Evolutionary conservation across 192 early-diverging fungal genomes (phyloP).

Genomic region (Coemansia sp.): DNA sequence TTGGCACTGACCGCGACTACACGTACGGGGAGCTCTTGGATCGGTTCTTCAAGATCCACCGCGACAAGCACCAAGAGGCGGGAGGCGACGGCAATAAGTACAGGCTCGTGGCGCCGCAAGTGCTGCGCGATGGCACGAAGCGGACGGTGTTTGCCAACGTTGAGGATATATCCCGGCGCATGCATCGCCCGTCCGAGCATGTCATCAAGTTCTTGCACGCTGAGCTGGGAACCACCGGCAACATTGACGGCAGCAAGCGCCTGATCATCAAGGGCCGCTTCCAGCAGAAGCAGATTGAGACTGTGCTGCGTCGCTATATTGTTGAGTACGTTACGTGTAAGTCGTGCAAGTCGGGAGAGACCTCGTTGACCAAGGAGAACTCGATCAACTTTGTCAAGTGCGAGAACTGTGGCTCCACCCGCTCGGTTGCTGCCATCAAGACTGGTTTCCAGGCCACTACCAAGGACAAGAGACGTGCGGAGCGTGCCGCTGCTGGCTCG

Average conservation of each 20-base stretch:
- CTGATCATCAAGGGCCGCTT: slow-evolving; percentile 96
- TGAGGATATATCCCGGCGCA: slow-evolving; percentile 89
- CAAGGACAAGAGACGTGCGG: slow-evolving; percentile 41
- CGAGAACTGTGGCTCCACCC: slow-evolving; percentile 90
- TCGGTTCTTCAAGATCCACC: slow-evolving; percentile 88
- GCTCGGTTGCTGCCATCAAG: slow-evolving; percentile 95
- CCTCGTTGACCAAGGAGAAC: slow-evolving; percentile 92
- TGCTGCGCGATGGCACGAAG: slow-evolving; percentile 91
- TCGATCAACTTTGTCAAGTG: slow-evolving; percentile 96
- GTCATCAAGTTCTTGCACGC: slow-evolving; percentile 97
- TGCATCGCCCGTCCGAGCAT: slow-evolving; percentile 95
- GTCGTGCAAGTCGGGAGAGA: slow-evolving; percentile 95
- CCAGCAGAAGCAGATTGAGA: slow-evolving; percentile 99
- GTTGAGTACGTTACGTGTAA: slow-evolving; percentile 99
- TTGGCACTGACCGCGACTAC: slow-evolving; percentile 89
- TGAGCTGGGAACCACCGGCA: slow-evolving; percentile 98
- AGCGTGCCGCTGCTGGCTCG: slow-evolving; percentile 17
- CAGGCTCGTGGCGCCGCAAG: slow-evolving; percentile 90
- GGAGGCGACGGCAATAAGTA: slow-evolving; percentile 90
- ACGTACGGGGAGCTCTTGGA: slow-evolving; percentile 86
- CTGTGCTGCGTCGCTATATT: slow-evolving; percentile 95
- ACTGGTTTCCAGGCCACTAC: slow-evolving; percentile 93
- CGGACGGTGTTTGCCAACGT: slow-evolving; percentile 96
- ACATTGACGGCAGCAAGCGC: slow-evolving; percentile 85
- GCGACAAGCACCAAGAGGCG: slow-evolving; percentile 91